phyloP scores from a whole-genome alignment of 2,329 filamentous ascomycete species.

The Penicillium sp. region DNA sequence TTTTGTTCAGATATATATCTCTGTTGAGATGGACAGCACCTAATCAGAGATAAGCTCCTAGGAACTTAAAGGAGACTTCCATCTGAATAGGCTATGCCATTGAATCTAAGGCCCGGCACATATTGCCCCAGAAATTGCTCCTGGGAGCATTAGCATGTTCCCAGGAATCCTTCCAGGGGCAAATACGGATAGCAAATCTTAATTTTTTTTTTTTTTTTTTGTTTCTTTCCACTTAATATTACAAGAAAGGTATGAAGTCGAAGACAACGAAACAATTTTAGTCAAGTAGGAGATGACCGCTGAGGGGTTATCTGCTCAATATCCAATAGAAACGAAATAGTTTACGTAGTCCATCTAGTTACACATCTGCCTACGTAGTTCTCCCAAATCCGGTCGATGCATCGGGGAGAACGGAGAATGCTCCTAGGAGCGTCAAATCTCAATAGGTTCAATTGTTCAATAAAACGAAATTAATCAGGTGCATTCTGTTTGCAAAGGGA shows the following conservation, averaged over 20 bases:
- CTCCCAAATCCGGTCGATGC: slow-evolving; percentile 9
- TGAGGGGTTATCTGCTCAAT: not conserved
- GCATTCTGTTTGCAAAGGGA: not conserved
- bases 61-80: not conserved
- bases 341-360: not conserved
- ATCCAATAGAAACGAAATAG: not conserved
- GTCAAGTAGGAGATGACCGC: not conserved
- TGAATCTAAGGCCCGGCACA: not conserved
- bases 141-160: no score
- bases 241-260: not conserved
- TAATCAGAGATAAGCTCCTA: not conserved
- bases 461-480: not conserved
- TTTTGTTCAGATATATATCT: not conserved
- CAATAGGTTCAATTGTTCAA: not conserved
- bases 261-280: not conserved
- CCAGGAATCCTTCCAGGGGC: not conserved
- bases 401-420: slow-evolving; percentile 5
- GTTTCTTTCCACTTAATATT: not conserved
- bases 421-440: not conserved
- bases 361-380: not conserved
- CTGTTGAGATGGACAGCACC: not conserved
- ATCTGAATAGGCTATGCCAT: not conserved
- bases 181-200: slow-evolving; percentile 1
- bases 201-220: not conserved
- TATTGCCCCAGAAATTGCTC: not conserved